Evolutionary conservation across 768 basidiomycete genomes (phyloP).

Genomic region (Paxillus ammoniavirescens): DNA sequence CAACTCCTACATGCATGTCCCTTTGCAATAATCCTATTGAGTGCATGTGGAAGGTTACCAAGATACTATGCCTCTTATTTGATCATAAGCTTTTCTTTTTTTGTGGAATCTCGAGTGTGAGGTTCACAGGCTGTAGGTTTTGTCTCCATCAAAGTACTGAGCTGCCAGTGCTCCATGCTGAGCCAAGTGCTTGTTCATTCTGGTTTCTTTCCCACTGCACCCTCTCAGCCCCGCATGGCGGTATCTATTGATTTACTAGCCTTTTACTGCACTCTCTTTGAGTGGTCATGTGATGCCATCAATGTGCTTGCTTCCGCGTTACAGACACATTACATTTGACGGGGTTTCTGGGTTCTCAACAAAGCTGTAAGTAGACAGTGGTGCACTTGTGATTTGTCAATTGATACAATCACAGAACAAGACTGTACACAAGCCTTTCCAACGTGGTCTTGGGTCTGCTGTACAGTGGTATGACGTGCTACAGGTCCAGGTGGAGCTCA

Average conservation of each 20-base stretch:
- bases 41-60: neutral
- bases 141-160: neutral
- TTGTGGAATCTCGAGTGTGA: neutral
- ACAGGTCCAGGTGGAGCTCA: slow-evolving; percentile 8
- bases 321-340: neutral
- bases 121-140: neutral
- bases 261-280: slow-evolving; percentile 34
- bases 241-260: slow-evolving; percentile 31
- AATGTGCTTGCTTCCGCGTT: slow-evolving; percentile 5
- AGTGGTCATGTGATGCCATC: slow-evolving; percentile 33
- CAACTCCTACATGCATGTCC: no score
- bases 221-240: slow-evolving; percentile 15
- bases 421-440: slow-evolving; percentile 29
- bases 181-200: slow-evolving; percentile 24
- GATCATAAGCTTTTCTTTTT: neutral
- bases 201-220: slow-evolving; percentile 35
- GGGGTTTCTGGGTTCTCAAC: slow-evolving; percentile 15
- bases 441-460: slow-evolving; percentile 23
- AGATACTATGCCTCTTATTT: neutral
- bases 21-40: no score
- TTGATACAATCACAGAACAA: slow-evolving; percentile 17
- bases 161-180: neutral
- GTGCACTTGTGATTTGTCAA: neutral
- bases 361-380: slow-evolving; percentile 15
- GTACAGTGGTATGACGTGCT: slow-evolving; percentile 32